Evolutionary conservation across 2,329 filamentous ascomycete genomes (phyloP).

Genomic region (Stromatinia cepivora): DNA sequence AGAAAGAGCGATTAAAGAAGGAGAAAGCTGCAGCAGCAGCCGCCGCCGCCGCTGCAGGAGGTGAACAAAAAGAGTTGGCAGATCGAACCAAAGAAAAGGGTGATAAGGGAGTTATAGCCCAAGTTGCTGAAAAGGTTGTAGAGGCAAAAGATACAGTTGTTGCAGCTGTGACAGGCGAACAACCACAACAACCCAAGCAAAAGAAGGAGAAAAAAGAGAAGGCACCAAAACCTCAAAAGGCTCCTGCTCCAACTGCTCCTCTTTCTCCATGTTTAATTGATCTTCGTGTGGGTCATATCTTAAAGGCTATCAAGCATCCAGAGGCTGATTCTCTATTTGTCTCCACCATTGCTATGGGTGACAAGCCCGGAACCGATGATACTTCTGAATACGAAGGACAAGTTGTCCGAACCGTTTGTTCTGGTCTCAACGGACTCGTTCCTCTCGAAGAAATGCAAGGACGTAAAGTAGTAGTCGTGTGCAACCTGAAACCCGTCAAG

Average conservation of each 20-base stretch:
- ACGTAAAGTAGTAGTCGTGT: constrained; percentile 91
- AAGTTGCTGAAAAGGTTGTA: constrained; percentile 50
- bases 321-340: constrained; percentile 96
- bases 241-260: constrained; percentile 68
- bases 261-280: constrained; percentile 87
- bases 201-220: constrained; percentile 93
- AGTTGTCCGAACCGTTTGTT: constrained; percentile 92
- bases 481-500: constrained; percentile 98
- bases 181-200: constrained; percentile 49
- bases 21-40: constrained; percentile 80
- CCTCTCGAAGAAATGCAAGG: constrained; percentile 96
- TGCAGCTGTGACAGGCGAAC: constrained; percentile 42
- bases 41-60: constrained; percentile 54
- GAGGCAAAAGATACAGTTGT: constrained; percentile 42
- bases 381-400: constrained; percentile 90
- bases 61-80: constrained; percentile 51
- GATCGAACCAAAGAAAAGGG: constrained; percentile 61
- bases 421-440: constrained; percentile 88
- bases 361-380: constrained; percentile 81
- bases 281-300: constrained; percentile 92
- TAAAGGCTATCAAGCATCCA: constrained; percentile 93
- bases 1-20: constrained; percentile 96
- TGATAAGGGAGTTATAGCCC: constrained; percentile 54
- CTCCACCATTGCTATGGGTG: constrained; percentile 91
- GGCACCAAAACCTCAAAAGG: constrained; percentile 71